phyloP scores from a whole-genome alignment of 1,139 yeast genomes.

The Yamadazyma blattariae region DNA sequence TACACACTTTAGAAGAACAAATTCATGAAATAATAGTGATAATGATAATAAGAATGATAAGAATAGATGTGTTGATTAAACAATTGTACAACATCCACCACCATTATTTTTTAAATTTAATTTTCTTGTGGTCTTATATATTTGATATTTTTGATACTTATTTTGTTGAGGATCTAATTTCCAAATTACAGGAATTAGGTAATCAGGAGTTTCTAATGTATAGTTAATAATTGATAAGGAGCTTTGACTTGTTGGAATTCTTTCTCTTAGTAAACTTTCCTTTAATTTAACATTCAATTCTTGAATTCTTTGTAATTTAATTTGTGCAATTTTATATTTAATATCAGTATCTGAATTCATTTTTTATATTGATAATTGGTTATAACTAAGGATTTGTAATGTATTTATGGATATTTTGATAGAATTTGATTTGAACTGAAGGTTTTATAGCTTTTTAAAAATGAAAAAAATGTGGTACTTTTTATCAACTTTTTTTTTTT shows the following conservation, averaged over 20 bases:
- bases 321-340: slow-evolving; percentile 29
- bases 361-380: background rate
- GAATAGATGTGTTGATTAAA: no score
- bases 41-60: no score
- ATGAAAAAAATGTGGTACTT: slow-evolving; percentile 10
- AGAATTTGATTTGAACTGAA: background rate
- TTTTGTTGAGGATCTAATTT: slow-evolving; percentile 43
- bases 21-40: no score
- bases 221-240: slow-evolving; percentile 46
- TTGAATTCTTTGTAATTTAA: slow-evolving; percentile 62
- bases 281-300: slow-evolving; percentile 58
- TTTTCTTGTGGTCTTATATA: slow-evolving; percentile 14
- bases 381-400: slow-evolving; percentile 4
- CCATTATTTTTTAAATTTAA: slow-evolving; percentile 5
- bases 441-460: background rate
- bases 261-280: slow-evolving; percentile 51
- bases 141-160: slow-evolving; percentile 36
- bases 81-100: slow-evolving; percentile 38
- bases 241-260: slow-evolving; percentile 70
- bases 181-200: slow-evolving; percentile 52
- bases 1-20: no score
- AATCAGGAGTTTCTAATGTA: slow-evolving; percentile 49
- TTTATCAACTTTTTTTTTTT: no score
- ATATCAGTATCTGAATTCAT: slow-evolving; percentile 17
- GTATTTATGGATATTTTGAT: background rate